Base-by-base conservation (phyloP, 75 land plant species). In the Selaginella moellendorffii region DNA sequence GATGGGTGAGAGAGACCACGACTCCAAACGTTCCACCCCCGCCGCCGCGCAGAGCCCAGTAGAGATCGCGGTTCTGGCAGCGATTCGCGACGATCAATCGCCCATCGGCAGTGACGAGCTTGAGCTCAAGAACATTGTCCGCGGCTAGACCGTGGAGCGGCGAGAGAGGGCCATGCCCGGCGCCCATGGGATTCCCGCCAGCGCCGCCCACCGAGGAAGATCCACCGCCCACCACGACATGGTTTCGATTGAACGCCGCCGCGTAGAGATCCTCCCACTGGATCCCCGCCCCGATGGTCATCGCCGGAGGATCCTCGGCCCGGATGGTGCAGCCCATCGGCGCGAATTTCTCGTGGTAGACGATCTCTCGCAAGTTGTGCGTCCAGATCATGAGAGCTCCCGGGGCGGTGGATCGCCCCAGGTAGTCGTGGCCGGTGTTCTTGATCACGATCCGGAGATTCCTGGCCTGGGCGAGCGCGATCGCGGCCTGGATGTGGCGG, bases 11-110 rank as follows among this genome's bases (percentile, higher is more conserved):
- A 65, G 73, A 71, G 12, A 65, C 66, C 2, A 71, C 73, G 19
- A 71, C 62, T 1, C 73, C 73, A 30, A 54, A 71, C 30, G 70
- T 66, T 2, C 70, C 70, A 10, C 73, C 73, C 18, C 73, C 70
- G 42, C 73, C 73, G 30, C 73, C 73, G 22, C 73, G 60, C n/a
- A 71, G 62, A 24, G 73, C 73, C 54, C 69, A 71, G 62, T 65
- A 72, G 20, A 72, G 53, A 26, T 72, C 74, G 22, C 21, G 0
- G 42, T 72, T 67, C 10, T 66, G 31, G 62, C 52, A 30, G n/a
- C 22, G 19, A 58, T 72, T 72, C 1, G 24, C 53, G 29, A 31
- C 19, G 14, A 17, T 20, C 9, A 72, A 28, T 12, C 42, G 24
- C 14, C 52, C 70, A 59, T 72, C 70, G 1, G 70, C 70, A 10